Evolutionary conservation across 371 early-diverging fungal genomes (phyloP).

Genomic region (Mucor indicus): DNA sequence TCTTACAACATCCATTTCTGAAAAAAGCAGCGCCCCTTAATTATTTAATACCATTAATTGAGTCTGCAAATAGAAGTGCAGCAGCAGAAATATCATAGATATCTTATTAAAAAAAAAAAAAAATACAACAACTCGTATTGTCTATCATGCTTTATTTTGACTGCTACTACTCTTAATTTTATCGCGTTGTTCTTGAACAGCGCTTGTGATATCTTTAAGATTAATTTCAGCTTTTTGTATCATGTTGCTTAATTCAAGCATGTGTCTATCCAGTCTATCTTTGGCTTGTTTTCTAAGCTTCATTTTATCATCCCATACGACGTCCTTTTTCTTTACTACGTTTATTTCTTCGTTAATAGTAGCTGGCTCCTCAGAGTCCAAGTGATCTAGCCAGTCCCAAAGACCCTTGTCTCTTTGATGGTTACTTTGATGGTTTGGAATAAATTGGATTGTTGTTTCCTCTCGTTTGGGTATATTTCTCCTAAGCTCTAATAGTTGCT

Average conservation of each 20-base stretch:
- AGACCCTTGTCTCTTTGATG: conserved; percentile 12
- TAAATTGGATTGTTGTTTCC: no score
- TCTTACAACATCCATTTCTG: conserved; percentile 41
- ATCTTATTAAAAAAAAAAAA: no score
- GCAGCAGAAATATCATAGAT: conserved; percentile 1
- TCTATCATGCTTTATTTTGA: no score
- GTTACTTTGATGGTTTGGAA: no score
- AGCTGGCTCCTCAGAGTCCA: conserved; percentile 13
- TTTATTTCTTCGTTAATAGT: neutral
- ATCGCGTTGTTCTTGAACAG: conserved; percentile 16
- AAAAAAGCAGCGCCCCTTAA: conserved; percentile 13
- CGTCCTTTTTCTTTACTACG: conserved; percentile 7
- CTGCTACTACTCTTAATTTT: no score
- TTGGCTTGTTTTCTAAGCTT: conserved; percentile 8
- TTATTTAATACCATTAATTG: conserved; percentile 10
- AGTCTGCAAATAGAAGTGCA: conserved; percentile 9
- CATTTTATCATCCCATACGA: conserved; percentile 8
- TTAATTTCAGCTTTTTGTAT: conserved; percentile 21
- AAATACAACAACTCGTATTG: no score
- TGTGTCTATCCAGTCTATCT: conserved; percentile 18
- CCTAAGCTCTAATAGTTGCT: conserved; percentile 8
- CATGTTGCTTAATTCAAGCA: conserved; percentile 20
- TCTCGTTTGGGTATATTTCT: no score
- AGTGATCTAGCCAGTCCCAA: conserved; percentile 14
- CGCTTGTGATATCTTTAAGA: conserved; percentile 19